Evolutionary conservation across 768 basidiomycete genomes (phyloP), one percentile per base, ranked within the genome.

Genomic region (Mycena latifolia): DNA sequence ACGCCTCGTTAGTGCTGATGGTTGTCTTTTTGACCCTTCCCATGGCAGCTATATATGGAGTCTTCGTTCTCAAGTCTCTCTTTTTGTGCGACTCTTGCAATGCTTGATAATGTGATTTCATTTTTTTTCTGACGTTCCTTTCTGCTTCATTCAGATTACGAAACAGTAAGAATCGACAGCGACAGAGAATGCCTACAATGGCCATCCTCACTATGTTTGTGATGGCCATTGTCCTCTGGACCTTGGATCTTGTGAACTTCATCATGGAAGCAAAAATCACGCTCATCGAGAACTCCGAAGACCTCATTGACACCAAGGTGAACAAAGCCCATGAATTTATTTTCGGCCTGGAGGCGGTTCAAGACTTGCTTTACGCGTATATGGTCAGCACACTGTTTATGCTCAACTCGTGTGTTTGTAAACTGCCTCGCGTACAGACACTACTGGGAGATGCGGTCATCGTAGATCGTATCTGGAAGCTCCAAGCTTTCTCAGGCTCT

Each of bases 161-260:
- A 17, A 7, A n/a, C 58, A 60, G 18, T 33, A 25, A 12, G 22
- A 31, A 31, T 7, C 20, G 51, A 24, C 22, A 33, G 47, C n/a
- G n/a, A n/a, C n/a, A n/a, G 2, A 5, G 10, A 31, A 18, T 47
- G 31, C 11, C 55, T 28, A 11, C 53, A 24, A 3, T 48, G 41
- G 53, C 52, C 29, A 33, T 62, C 43, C 31, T 55, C 67, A 69
- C 47, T 50, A 65, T 65, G 64, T 65, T 58, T 39, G 25, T 50
- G 4, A 60, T 61, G 8, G 29, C 45, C 31, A 25, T 67, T 7
- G 50, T 65, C 8, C 55, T 74, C 6, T 72, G 67, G 65, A 62
- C 70, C 33, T 54, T 74, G 41, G 73, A 74, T 35, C 48, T 74
- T 11, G 61, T 61, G 22, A 67, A 70, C 55, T 55, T 66, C 60